Evolutionary conservation across 2,329 filamentous ascomycete genomes (phyloP).

Genomic region (Penicillium brasilianum): DNA sequence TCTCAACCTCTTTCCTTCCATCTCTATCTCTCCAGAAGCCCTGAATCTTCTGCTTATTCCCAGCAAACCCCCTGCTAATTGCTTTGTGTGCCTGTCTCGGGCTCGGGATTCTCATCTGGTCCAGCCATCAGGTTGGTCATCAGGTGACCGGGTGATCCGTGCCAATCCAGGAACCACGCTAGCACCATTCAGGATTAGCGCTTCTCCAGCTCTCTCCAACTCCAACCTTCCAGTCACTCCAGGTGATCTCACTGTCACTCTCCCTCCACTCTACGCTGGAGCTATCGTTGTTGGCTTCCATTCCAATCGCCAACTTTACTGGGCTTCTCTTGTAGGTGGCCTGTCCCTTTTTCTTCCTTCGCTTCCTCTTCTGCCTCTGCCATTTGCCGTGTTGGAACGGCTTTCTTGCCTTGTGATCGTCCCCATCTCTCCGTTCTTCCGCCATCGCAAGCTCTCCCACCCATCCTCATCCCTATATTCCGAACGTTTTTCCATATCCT

Average conservation of each 20-base stretch:
- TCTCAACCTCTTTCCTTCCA: not conserved
- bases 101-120: not conserved
- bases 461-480: slow-evolving; percentile 11
- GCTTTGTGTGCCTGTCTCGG: not conserved
- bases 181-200: slow-evolving; percentile 7
- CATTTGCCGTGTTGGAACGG: slow-evolving; percentile 11
- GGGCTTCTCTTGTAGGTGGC: slow-evolving; percentile 54
- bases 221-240: slow-evolving; percentile 13
- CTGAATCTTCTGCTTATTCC: not conserved
- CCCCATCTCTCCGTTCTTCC: slow-evolving; percentile 15
- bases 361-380: slow-evolving; percentile 27
- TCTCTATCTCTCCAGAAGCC: not conserved
- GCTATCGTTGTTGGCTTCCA: slow-evolving; percentile 16
- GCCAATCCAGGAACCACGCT: not conserved
- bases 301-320: slow-evolving; percentile 26
- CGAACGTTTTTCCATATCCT: slow-evolving; percentile 21
- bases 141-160: slow-evolving; percentile 3
- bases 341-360: slow-evolving; percentile 28
- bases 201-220: slow-evolving; percentile 23
- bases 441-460: slow-evolving; percentile 21
- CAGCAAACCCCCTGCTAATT: not conserved
- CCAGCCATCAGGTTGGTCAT: not conserved
- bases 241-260: slow-evolving; percentile 13
- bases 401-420: slow-evolving; percentile 19
- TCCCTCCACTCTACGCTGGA: slow-evolving; percentile 20